Evolutionary conservation across 208 protist genomes (phyloP), one percentile per base, ranked within the genome.

Genomic region (Balamuthia mandrillaris): DNA sequence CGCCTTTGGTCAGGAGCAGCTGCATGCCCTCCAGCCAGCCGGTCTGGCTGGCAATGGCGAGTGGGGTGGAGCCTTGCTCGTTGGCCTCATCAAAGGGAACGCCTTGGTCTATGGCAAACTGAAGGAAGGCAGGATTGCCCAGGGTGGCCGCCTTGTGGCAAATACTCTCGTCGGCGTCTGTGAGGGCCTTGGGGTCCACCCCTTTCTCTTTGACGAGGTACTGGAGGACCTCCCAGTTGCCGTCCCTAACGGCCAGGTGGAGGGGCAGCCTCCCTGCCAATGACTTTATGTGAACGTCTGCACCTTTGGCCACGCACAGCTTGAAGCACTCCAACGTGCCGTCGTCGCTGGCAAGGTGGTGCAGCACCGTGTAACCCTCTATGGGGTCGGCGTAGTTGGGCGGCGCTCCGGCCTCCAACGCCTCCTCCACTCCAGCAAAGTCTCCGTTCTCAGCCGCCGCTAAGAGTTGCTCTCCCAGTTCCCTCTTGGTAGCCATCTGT

Each of bases 81-180:
- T 70, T 39, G 61, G 61, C 61, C 1, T 70, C 61, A 21, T 70
- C 27, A n/a, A 45, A 3, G 18, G 3, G 18, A 39, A 33, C 41
- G 37, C 61, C 61, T 39, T 70, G 41, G 37, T 70, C 37, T 14
- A 70, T 0, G 33, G 47, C 37, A 39, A 49, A 70, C 37, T 70
- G 37, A 9, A 70, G 29, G 4, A 47, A 14, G 61, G 14, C 24
- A 24, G 37, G 37, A 33, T 45, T 70, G 27, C 61, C 61, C 51
- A 89, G 90, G 88, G 93, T 91, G 4, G 86, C 81, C 0, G 93
- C 90, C 1, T 91, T 93, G 81, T 93, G 94, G 47, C 92, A 90
- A 4, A 85, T 41, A 63, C 84, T 90, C 41, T 83, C 87, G 12
- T 92, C 91, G 16, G 54, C 51, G 52, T 90, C 87, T 42, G 90